Evolutionary conservation across 2,329 filamentous ascomycete species (phyloP).

Genomic region (Aspergillus pseudonomiae): DNA sequence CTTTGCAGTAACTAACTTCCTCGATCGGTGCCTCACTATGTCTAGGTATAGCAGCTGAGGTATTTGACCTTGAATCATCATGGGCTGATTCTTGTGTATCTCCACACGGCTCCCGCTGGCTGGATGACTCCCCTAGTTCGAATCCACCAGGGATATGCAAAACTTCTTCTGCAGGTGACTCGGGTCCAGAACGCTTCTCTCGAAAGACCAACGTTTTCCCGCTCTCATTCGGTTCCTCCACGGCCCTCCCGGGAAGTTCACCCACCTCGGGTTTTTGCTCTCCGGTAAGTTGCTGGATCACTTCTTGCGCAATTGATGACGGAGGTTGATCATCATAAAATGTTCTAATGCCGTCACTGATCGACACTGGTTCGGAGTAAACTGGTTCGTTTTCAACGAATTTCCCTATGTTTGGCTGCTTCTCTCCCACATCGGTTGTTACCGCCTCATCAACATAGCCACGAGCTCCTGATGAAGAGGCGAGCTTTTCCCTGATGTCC

Average conservation of each 20-base stretch:
- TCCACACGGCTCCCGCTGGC: constrained; percentile 2
- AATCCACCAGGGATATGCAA: constrained; percentile 39
- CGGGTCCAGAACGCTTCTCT: constrained; percentile 7
- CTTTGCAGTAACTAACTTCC: constrained; percentile 25
- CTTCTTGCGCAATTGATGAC: constrained; percentile 27
- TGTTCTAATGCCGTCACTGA: constrained; percentile 4
- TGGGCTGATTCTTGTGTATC: background rate
- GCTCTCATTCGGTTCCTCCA: background rate
- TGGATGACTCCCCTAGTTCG: constrained; percentile 20
- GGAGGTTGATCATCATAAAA: constrained; percentile 8
- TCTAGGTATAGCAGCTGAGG: constrained; percentile 20
- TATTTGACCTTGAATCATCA: constrained; percentile 22
- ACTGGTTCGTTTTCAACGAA: constrained; percentile 22
- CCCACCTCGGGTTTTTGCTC: constrained; percentile 11
- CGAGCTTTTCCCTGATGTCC: constrained; percentile 59
- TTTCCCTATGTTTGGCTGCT: constrained; percentile 10
- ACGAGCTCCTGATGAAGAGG: constrained; percentile 53
- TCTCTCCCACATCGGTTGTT: constrained; percentile 43
- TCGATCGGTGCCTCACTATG: constrained; percentile 17
- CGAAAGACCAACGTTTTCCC: background rate
- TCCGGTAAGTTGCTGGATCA: constrained; percentile 28
- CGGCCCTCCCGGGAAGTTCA: background rate
- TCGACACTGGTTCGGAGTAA: constrained; percentile 25
- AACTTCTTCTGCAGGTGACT: constrained; percentile 26
- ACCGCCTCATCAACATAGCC: constrained; percentile 55